Conservation (phyloP, 106 monocot species). For the Cymbidium sinense region DNA sequence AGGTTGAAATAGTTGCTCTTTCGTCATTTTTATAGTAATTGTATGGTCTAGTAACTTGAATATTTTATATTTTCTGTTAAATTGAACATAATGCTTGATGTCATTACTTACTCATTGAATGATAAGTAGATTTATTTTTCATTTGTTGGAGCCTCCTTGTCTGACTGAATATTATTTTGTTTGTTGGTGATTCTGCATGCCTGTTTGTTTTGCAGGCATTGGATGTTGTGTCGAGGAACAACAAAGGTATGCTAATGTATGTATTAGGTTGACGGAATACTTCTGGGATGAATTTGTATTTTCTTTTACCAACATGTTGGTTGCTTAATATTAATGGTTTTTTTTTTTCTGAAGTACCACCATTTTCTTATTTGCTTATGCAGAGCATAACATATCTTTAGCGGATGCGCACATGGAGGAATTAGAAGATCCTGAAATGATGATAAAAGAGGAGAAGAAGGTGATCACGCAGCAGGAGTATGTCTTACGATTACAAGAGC, state of each 20-base stretch:
- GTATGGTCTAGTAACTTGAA: background rate
- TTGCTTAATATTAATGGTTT: background rate
- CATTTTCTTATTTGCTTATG: constrained; percentile 1
- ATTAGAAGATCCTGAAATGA: constrained; percentile 22
- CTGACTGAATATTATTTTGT: background rate
- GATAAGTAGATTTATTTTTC: background rate
- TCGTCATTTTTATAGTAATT: background rate
- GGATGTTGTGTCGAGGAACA: constrained; percentile 10
- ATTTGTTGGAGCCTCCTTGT: background rate
- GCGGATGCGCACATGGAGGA: constrained; percentile 29
- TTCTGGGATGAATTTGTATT: background rate
- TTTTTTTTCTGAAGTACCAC: background rate
- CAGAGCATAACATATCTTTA: constrained; percentile 18
- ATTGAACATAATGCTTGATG: background rate
- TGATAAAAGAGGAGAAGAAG: constrained; percentile 25
- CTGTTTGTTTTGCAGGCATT: constrained; percentile 15
- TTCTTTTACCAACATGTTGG: background rate
- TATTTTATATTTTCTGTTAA: background rate
- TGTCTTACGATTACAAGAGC: constrained; percentile 27
- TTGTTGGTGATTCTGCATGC: constrained; percentile 1
- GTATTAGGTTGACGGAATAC: background rate
- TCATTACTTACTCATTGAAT: background rate
- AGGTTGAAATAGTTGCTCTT: background rate
- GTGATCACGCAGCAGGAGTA: constrained; percentile 22
- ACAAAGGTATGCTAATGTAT: constrained; percentile 13